Conservation (phyloP, 2,329 filamentous ascomycete species). For the Phoma sp. region DNA sequence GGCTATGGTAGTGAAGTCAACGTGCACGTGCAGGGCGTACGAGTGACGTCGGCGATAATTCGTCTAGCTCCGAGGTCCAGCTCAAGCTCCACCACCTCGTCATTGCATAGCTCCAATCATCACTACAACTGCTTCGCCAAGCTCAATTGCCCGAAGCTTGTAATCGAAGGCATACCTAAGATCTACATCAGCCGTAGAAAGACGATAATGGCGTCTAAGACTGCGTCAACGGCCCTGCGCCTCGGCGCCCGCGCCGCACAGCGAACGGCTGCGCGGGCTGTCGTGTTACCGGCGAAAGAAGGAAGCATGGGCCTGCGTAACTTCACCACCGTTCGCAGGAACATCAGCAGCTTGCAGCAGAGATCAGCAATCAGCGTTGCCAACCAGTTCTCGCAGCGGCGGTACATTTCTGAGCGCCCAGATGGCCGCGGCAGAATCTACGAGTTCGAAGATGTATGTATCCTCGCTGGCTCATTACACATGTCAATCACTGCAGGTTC, state of each 20-base stretch:
- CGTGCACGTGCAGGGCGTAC: slow-evolving; percentile 19
- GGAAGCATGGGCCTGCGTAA: slow-evolving; percentile 17
- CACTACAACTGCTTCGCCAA: not conserved
- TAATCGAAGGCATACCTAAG: not conserved
- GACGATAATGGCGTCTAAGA: slow-evolving; percentile 9
- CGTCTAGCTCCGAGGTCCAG: slow-evolving; percentile 26
- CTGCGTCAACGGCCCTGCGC: slow-evolving; percentile 10
- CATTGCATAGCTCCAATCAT: slow-evolving; percentile 1
- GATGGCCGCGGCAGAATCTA: slow-evolving; percentile 52
- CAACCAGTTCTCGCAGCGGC: slow-evolving; percentile 6
- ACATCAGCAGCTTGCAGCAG: not conserved
- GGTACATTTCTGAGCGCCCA: slow-evolving; percentile 21
- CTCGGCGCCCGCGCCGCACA: slow-evolving; percentile 6
- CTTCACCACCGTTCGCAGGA: not conserved
- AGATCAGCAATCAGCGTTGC: not conserved
- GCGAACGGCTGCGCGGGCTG: slow-evolving; percentile 9
- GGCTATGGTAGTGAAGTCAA: not conserved
- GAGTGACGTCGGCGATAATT: slow-evolving; percentile 35
- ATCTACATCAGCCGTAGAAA: not conserved
- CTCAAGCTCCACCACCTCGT: slow-evolving; percentile 17
- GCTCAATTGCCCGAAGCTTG: not conserved
- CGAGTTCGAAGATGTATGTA: slow-evolving; percentile 49
- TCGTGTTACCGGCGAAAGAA: slow-evolving; percentile 15
- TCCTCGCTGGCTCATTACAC: not conserved
- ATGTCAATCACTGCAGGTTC: not conserved